Evolutionary conservation across 2,329 filamentous ascomycete species (phyloP), one percentile per base, ranked within the genome.

Genomic region (Xylariales sp.): DNA sequence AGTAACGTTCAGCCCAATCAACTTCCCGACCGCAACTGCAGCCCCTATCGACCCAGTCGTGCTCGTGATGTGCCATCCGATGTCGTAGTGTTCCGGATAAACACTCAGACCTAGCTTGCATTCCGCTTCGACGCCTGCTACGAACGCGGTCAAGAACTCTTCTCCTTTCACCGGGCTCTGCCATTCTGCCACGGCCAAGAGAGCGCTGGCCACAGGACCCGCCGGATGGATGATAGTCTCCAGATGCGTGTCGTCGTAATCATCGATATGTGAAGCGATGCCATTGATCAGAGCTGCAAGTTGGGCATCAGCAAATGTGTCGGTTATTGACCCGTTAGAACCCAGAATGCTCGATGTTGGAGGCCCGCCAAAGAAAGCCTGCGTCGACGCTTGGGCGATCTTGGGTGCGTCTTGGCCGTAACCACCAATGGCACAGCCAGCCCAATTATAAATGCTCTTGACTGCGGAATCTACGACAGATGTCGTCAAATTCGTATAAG

Each of bases 161-260:
- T 59, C 41, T 0, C 73, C 72, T 0, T 62, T 63, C 3, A 72
- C 58, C 1, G 56, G 51, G 1, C 57, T 57, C 36, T 62, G 51
- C 43, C 58, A 64, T 46, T 75, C 69, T 1, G 68, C 62, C 11
- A 69, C 62, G 1, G 73, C 68, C 3, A 78, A 61, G 2, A 77
- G 51, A 0, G 73, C 73, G 29, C 62, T 67, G 1, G 71, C 69
- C 0, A 77, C 69, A 0, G 72, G 69, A 0, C 73, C 72, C 0
- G 71, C 66, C 0, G 73, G 74, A 47, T 78, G 74, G 32, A 78
- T 77, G 46, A 77, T 72, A 4, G 70, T 76, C 34, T 72, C 70
- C 1, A 76, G 60, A 47, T 77, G 73, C 1, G 72, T 77, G 51
- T 78, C 73, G 46, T 78, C 74, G 51, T 76, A 78, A 50, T 78